Evolutionary conservation across 2,329 filamentous ascomycete species (phyloP).

Genomic region (Exophiala mesophila): DNA sequence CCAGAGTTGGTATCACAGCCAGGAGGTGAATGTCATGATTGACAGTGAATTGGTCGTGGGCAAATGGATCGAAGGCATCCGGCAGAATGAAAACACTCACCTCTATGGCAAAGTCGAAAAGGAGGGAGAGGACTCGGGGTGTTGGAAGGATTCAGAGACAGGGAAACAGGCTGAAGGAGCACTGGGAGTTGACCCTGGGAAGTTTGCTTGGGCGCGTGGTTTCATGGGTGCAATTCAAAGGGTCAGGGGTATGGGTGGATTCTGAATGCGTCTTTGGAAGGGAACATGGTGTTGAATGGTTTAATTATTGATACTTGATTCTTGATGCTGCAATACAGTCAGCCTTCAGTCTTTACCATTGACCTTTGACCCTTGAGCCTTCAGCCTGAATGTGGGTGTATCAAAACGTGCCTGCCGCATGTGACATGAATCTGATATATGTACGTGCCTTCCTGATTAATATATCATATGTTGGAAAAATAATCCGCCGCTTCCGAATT

Average conservation of each 20-base stretch:
- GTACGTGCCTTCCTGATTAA: no score
- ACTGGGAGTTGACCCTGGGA: conserved; percentile 51
- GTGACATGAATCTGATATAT: no score
- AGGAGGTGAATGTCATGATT: conserved; percentile 72
- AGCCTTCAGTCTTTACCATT: no score
- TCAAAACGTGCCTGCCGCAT: no score
- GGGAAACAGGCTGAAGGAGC: conserved; percentile 46
- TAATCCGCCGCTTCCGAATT: no score
- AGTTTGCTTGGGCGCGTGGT: conserved; percentile 56
- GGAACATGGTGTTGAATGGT: no score
- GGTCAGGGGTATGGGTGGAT: conserved; percentile 53
- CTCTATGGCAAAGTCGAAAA: conserved; percentile 49
- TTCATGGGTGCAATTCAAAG: conserved; percentile 54
- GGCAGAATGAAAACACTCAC: conserved; percentile 63
- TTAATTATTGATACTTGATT: no score
- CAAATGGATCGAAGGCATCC: conserved; percentile 58
- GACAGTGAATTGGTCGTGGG: conserved; percentile 59
- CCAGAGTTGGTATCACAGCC: conserved; percentile 71
- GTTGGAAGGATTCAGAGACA: conserved; percentile 54
- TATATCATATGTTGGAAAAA: no score
- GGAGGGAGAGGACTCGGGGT: conserved; percentile 48
- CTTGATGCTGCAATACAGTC: no score
- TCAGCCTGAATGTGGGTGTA: no score
- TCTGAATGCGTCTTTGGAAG: conserved; percentile 37
- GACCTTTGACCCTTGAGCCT: no score